These are phyloP conservation scores for Talaromyces wortmannii DNA, from an alignment of 495 filamentous ascomycete genomes.

Conservation along the genomic window DNA sequence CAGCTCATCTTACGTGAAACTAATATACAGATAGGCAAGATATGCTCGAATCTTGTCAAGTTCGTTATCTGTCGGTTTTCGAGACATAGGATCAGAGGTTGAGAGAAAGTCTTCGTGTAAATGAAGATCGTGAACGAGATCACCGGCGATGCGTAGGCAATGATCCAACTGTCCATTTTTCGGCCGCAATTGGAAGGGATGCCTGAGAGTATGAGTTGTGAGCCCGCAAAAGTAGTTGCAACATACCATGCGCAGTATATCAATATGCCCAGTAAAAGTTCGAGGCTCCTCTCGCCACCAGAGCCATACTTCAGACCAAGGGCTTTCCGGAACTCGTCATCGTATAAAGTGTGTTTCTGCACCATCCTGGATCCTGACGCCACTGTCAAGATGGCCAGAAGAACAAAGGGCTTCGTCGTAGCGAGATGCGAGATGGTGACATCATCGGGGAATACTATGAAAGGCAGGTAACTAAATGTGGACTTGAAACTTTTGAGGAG, in stretches of 20 bases:
- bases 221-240: not conserved
- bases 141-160: constrained; percentile 1
- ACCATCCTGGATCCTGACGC: constrained; percentile 2
- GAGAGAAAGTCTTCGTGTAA: not conserved
- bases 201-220: not conserved
- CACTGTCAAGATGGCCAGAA: constrained; percentile 1
- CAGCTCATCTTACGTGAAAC: not conserved
- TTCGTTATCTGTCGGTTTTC: constrained; percentile 1
- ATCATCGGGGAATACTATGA: constrained; percentile 1
- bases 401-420: constrained; percentile 1
- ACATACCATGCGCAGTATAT: constrained; percentile 5
- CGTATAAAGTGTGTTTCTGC: constrained; percentile 3
- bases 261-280: constrained; percentile 2
- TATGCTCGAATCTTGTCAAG: constrained; percentile 6
- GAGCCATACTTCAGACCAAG: constrained; percentile 5
- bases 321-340: constrained; percentile 4
- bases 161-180: constrained; percentile 3
- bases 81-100: not conserved
- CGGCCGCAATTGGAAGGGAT: constrained; percentile 4
- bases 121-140: constrained; percentile 3
- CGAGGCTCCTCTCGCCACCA: constrained; percentile 2
- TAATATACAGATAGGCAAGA: constrained; percentile 4
- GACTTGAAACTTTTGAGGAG: constrained; percentile 2
- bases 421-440: not conserved
- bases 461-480: constrained; percentile 1